Conservation (phyloP, 257 asterid species). For the Rauvolfia tetraphylla region DNA sequence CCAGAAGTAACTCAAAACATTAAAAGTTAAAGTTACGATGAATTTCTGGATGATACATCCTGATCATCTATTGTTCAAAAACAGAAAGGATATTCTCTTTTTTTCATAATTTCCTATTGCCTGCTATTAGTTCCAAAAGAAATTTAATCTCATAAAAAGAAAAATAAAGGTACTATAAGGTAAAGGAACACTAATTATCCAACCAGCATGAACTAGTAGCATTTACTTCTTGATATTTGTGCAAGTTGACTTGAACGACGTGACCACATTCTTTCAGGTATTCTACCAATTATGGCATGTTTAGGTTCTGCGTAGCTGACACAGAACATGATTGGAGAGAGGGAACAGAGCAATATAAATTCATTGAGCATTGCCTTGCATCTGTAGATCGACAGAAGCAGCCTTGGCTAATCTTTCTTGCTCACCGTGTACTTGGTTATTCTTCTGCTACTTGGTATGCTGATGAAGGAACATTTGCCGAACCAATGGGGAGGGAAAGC, state of each 20-base stretch:
- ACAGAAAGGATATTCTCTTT: neutral
- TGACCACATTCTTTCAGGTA: slow-evolving; percentile 44
- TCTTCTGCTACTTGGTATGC: slow-evolving; percentile 57
- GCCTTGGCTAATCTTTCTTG: slow-evolving; percentile 84
- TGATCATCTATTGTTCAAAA: neutral
- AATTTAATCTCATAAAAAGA: neutral
- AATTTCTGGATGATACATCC: neutral
- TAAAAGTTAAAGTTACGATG: neutral
- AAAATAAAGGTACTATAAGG: neutral
- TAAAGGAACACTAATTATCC: neutral
- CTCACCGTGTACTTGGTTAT: slow-evolving; percentile 83
- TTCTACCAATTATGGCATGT: slow-evolving; percentile 87
- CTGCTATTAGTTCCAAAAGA: neutral
- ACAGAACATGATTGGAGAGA: slow-evolving; percentile 93
- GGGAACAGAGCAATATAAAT: slow-evolving; percentile 75
- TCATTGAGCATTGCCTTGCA: slow-evolving; percentile 74
- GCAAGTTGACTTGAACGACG: neutral
- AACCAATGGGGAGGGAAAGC: slow-evolving; percentile 87
- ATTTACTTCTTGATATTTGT: neutral
- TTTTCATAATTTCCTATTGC: neutral
- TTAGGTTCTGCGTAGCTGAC: slow-evolving; percentile 81
- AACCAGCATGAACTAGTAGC: neutral
- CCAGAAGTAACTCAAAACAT: neutral
- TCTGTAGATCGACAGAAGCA: slow-evolving; percentile 79
- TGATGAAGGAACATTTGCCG: slow-evolving; percentile 64